Evolutionary conservation across 202 grass and related monocot species (phyloP), one percentile per base, ranked within the genome.

Genomic region (Sporobolus alterniflorus): DNA sequence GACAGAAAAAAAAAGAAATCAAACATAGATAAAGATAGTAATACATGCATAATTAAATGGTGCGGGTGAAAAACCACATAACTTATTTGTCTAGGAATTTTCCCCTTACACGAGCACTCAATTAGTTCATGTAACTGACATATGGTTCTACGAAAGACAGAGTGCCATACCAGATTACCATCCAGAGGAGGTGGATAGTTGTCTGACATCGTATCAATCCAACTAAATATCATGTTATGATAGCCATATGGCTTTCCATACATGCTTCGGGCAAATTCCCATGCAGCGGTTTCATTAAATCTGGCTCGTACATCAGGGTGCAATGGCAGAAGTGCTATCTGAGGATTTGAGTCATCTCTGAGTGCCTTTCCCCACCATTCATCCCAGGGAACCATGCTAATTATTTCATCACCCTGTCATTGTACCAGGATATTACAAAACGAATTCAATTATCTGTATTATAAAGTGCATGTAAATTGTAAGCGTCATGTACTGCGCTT

Each of bases 141-240:
- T n/a, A n/a, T n/a, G 14, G 36, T 25, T 77, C 66, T 61, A 67
- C 29, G 9, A 76, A 77, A 69, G 59, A 39, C 4, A 62, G 70
- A 74, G 47, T 70, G 29, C 49, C 83, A 34, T 94, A 99, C 96
- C 96, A 99, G 88, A 52, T 96, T 99, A 85, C 91, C 89, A 77
- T 99, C 96, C 44, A 99, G 85, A 75, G 96, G 96, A 5, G 96
- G 96, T 28, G 96, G 96, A 71, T 89, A 99, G 86, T 99, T 99
- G 0, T 96, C 93, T 12, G 87, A 64, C 64, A 91, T 80, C 1
- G 96, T 99, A 67, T 99, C 96, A 31, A 99, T 99, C 96, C 96
- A 99, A 85, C 93, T 96, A 83, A 99, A 99, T 90, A 99, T 99
- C 96, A 99, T 99, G 62, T 99, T 99, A 72, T 99, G 96, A 82